Conservation (phyloP, 2,329 filamentous ascomycete genomes). For the Penicillium sp. region DNA sequence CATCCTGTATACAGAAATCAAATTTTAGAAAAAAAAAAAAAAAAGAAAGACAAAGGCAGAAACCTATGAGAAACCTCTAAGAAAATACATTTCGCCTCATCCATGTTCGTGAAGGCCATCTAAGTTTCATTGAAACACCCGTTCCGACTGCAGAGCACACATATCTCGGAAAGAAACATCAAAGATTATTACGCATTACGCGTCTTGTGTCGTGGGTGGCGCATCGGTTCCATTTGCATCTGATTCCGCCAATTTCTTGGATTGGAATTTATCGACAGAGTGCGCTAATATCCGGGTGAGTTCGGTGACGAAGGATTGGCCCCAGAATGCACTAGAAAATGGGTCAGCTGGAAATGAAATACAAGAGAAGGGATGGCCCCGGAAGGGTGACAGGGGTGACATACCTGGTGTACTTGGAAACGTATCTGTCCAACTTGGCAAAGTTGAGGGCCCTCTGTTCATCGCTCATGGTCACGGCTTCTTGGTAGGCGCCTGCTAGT, state of each 20-base stretch:
- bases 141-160: background rate
- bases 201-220: background rate
- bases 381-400: slow-evolving; percentile 10
- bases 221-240: slow-evolving; percentile 5
- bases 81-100: slow-evolving; percentile 27
- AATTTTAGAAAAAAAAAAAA: slow-evolving; percentile 1
- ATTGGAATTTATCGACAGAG: slow-evolving; percentile 39
- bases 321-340: slow-evolving; percentile 77
- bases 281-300: slow-evolving; percentile 60
- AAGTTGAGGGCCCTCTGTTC: slow-evolving; percentile 86
- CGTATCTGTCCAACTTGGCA: slow-evolving; percentile 88
- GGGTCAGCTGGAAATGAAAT: slow-evolving; percentile 22
- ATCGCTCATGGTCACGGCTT: slow-evolving; percentile 93
- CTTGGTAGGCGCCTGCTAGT: slow-evolving; percentile 86
- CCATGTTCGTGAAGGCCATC: slow-evolving; percentile 29
- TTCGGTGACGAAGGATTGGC: slow-evolving; percentile 85
- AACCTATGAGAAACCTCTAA: slow-evolving; percentile 1
- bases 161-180: background rate
- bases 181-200: slow-evolving; percentile 11
- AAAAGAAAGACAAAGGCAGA: slow-evolving; percentile 12
- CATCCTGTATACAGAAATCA: slow-evolving; percentile 6
- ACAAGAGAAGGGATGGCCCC: background rate
- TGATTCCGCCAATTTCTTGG: slow-evolving; percentile 27
- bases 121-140: slow-evolving; percentile 22
- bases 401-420: slow-evolving; percentile 90